Conservation (phyloP, 129 eudicot genomes). For the Dittrichia graveolens region DNA sequence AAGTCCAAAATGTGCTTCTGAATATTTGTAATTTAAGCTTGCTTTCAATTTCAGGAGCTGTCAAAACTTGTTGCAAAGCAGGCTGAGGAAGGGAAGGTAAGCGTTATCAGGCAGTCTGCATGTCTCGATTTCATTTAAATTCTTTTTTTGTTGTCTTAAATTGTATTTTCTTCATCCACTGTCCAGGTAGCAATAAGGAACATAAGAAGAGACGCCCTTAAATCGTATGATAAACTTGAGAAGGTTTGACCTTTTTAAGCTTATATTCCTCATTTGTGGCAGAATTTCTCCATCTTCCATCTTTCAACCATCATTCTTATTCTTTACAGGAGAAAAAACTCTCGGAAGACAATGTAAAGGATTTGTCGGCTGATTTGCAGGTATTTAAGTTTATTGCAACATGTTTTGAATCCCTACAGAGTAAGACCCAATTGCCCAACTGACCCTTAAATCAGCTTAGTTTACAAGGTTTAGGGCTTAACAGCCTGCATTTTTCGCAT, state of each 20-base stretch:
- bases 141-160: neutral
- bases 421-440: neutral
- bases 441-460: neutral
- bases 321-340: conserved; percentile 84
- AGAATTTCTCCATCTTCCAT: neutral
- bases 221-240: conserved; percentile 89
- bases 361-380: conserved; percentile 87
- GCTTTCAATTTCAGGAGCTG: conserved; percentile 62
- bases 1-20: neutral
- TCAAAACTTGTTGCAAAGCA: conserved; percentile 86
- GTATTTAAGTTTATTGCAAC: conserved; percentile 37
- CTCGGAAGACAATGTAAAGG: conserved; percentile 93
- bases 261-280: conserved; percentile 9
- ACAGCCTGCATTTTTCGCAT: too few relatives aligned
- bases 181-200: conserved; percentile 89
- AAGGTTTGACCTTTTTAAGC: conserved; percentile 53
- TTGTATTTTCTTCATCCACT: neutral
- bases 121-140: neutral
- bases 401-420: conserved; percentile 2
- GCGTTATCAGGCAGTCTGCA: conserved; percentile 14
- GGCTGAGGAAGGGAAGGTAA: conserved; percentile 97
- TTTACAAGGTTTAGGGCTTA: too few relatives aligned
- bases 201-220: conserved; percentile 94
- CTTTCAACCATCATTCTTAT: conserved; percentile 2
- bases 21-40: conserved; percentile 11